phyloP scores from a whole-genome alignment of 2,329 filamentous ascomycete species.

The Hymenoscyphus occultus region DNA sequence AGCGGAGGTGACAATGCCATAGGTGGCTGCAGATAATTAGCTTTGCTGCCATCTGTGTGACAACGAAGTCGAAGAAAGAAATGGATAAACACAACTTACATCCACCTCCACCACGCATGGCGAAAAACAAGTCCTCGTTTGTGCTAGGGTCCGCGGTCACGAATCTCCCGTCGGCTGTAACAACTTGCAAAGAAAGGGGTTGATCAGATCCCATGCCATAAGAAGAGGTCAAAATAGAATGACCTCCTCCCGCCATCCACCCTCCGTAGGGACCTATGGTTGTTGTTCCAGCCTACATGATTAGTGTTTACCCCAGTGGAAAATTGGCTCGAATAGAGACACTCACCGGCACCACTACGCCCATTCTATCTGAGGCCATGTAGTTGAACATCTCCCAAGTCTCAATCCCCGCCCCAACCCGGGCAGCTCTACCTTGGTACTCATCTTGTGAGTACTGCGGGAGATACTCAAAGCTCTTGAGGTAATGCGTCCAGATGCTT shows the following conservation, averaged over 20 bases:
- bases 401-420: constrained; percentile 21
- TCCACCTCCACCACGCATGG: constrained; percentile 31
- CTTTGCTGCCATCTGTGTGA: not conserved
- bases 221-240: constrained; percentile 13
- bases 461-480: constrained; percentile 19
- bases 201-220: constrained; percentile 24
- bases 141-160: constrained; percentile 33
- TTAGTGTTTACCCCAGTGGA: not conserved
- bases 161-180: constrained; percentile 21
- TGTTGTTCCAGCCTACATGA: not conserved
- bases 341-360: constrained; percentile 15
- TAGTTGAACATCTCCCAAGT: constrained; percentile 18
- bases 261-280: constrained; percentile 23
- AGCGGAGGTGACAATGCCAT: constrained; percentile 40
- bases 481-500: constrained; percentile 21
- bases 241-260: constrained; percentile 22
- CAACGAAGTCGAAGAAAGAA: not conserved
- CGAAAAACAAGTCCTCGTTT: constrained; percentile 20
- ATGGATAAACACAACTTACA: constrained; percentile 6
- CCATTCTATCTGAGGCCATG: constrained; percentile 37
- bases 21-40: constrained; percentile 10
- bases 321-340: not conserved
- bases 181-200: constrained; percentile 18
- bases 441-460: constrained; percentile 10
- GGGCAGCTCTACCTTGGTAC: constrained; percentile 29